Percentiles rank a stretch among this genome's conserved stretches.
These are phyloP conservation scores for Dendrostoma leiphaemia DNA, from an alignment of 2,329 filamentous ascomycete genomes.

Conservation along the genomic window DNA sequence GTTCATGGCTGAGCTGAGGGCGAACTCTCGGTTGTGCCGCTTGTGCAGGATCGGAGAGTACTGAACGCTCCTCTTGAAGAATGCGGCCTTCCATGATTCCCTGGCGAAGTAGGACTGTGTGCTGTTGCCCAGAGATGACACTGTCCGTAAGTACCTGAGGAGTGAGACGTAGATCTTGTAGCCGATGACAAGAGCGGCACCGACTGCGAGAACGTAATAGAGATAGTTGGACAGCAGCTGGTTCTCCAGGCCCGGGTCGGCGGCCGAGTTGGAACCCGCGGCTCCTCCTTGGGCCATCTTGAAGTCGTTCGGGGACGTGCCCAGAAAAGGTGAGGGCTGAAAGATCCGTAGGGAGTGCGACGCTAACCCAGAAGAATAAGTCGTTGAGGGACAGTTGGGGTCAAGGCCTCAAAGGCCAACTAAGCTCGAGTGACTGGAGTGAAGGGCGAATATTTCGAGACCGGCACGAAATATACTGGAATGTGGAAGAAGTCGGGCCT, in stretches of 20 bases:
- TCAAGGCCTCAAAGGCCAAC: slow-evolving; percentile 1
- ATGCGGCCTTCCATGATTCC: slow-evolving; percentile 52
- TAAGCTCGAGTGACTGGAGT: no score
- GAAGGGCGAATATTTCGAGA: slow-evolving; percentile 16
- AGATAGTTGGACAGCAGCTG: slow-evolving; percentile 59
- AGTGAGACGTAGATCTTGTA: slow-evolving; percentile 65
- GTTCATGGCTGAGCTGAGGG: slow-evolving; percentile 58
- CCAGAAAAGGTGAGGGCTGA: neutral
- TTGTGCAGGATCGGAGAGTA: slow-evolving; percentile 72
- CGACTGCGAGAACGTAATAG: slow-evolving; percentile 60
- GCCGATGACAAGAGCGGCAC: slow-evolving; percentile 61
- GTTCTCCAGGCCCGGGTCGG: slow-evolving; percentile 43
- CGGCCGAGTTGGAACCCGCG: slow-evolving; percentile 26
- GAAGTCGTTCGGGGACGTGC: slow-evolving; percentile 1
- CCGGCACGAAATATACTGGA: slow-evolving; percentile 18
- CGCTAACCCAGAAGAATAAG: no score
- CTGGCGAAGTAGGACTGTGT: slow-evolving; percentile 75
- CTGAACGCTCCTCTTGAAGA: slow-evolving; percentile 64
- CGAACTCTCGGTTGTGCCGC: slow-evolving; percentile 72
- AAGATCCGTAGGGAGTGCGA: no score
- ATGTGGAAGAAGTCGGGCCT: slow-evolving; percentile 4
- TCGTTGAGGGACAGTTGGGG: neutral
- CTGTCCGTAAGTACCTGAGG: slow-evolving; percentile 66
- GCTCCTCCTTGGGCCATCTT: slow-evolving; percentile 8
- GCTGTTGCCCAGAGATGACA: slow-evolving; percentile 75